Percentiles rank a stretch among this genome's conserved stretches.
These are phyloP conservation scores for Stachybotrys echinatus DNA, from an alignment of 2,329 filamentous ascomycete species.

Conservation along the genomic window DNA sequence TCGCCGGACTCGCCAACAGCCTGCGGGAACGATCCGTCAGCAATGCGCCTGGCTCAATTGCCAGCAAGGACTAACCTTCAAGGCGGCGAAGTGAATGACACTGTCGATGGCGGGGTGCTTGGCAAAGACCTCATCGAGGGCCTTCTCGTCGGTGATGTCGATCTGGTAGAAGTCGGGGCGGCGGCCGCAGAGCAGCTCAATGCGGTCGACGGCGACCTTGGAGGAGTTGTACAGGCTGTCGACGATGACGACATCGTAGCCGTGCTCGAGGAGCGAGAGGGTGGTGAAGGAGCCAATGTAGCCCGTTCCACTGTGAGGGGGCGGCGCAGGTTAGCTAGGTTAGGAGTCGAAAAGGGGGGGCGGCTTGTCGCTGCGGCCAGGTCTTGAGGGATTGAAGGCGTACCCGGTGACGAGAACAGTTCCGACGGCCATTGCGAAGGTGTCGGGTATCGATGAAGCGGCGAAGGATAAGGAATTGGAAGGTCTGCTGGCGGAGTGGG, in stretches of 20 bases:
- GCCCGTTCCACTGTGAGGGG: constrained; percentile 72
- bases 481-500: constrained; percentile 13
- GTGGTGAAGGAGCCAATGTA: constrained; percentile 99
- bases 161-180: constrained; percentile 77
- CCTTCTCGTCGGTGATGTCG: constrained; percentile 83
- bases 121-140: constrained; percentile 79
- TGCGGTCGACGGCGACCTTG: constrained; percentile 84
- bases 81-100: constrained; percentile 96
- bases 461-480: no score
- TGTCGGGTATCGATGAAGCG: no score
- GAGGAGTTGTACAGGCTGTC: constrained; percentile 98
- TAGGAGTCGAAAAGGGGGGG: constrained; percentile 1
- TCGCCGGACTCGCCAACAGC: constrained; percentile 93
- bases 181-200: constrained; percentile 89
- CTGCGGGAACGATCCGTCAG: constrained; percentile 34
- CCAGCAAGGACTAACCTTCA: constrained; percentile 65
- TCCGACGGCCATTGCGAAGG: constrained; percentile 63
- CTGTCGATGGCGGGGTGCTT: constrained; percentile 92
- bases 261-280: constrained; percentile 85
- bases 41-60: background rate
- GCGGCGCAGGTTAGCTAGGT: constrained; percentile 13
- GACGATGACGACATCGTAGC: constrained; percentile 93
- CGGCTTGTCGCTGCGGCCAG: background rate
- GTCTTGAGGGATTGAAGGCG: constrained; percentile 5
- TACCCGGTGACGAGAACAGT: constrained; percentile 93